These are phyloP conservation scores for Zostera marina DNA, from an alignment of 116 monocot species.

Conservation along the genomic window DNA sequence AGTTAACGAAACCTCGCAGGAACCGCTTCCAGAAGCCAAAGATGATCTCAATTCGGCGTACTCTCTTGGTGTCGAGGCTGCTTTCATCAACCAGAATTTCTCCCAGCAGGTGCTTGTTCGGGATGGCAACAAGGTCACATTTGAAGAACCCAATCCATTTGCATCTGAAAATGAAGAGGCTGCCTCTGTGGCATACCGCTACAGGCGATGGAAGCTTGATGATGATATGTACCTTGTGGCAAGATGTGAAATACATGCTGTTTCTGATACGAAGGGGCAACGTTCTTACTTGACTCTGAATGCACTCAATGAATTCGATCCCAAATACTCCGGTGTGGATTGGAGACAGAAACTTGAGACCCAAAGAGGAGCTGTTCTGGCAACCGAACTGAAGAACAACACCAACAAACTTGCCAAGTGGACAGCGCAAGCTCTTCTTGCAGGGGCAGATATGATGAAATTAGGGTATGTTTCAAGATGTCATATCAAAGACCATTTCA, in stretches of 20 bases:
- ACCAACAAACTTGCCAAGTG: constrained; percentile 92
- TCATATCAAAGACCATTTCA: constrained; percentile 75
- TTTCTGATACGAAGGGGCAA: constrained; percentile 52
- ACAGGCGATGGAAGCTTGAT: constrained; percentile 88
- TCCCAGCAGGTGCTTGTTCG: constrained; percentile 86
- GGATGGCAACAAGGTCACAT: constrained; percentile 70
- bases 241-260: constrained; percentile 81
- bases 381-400: constrained; percentile 96
- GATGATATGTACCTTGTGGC: constrained; percentile 71
- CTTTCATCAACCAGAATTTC: constrained; percentile 94
- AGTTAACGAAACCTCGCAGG: constrained; percentile 79
- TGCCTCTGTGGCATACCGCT: constrained; percentile 75
- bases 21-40: constrained; percentile 77
- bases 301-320: constrained; percentile 91
- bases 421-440: constrained; percentile 89
- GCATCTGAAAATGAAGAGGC: constrained; percentile 64
- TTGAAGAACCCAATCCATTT: constrained; percentile 96
- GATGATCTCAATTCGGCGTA: constrained; percentile 92
- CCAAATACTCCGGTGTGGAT: constrained; percentile 83
- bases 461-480: constrained; percentile 80
- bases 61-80: constrained; percentile 77
- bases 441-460: constrained; percentile 91
- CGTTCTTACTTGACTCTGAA: constrained; percentile 72
- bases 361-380: constrained; percentile 87
- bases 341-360: constrained; percentile 98